Percentiles rank a stretch among this genome's conserved stretches.
phyloP scores from a whole-genome alignment of 2,329 filamentous ascomycete genomes.

The Arthrobotrys megalospora region DNA sequence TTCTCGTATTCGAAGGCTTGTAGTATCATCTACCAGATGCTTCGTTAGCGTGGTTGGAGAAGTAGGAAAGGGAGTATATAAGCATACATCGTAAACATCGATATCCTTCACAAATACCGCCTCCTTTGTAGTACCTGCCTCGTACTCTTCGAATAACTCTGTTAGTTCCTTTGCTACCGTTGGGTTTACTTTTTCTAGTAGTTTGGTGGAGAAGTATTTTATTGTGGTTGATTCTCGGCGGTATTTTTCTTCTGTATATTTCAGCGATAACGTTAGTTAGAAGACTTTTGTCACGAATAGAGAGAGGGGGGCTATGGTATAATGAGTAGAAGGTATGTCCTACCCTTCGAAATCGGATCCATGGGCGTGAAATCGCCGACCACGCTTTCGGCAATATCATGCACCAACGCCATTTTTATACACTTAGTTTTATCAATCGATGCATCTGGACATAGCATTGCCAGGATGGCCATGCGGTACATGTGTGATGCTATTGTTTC shows the following conservation, averaged over 20 bases:
- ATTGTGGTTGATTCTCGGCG: constrained; percentile 54
- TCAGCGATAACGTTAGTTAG: too few species aligned
- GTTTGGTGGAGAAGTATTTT: constrained; percentile 43
- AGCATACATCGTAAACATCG: constrained; percentile 55
- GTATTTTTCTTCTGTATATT: constrained; percentile 52
- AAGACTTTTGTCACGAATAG: too few species aligned
- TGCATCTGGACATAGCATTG: constrained; percentile 49
- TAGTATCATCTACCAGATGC: constrained; percentile 40
- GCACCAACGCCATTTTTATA: constrained; percentile 55
- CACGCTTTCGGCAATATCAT: constrained; percentile 60
- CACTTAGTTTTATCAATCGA: constrained; percentile 30
- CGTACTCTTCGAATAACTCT: constrained; percentile 55
- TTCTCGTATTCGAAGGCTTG: constrained; percentile 58
- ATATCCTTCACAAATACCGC: constrained; percentile 57
- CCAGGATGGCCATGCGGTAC: constrained; percentile 56
- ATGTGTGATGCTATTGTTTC: constrained; percentile 59
- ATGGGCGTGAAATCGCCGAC: constrained; percentile 56
- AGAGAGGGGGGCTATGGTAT: too few species aligned
- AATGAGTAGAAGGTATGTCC: too few species aligned
- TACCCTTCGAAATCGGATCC: constrained; percentile 57
- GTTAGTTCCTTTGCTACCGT: constrained; percentile 29
- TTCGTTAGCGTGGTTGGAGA: not conserved
- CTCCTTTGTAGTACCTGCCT: constrained; percentile 39
- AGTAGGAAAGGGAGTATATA: not conserved
- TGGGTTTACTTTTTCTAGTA: constrained; percentile 39